Conservation (phyloP, 164 flowering plant species). For the Berberis thunbergii region DNA sequence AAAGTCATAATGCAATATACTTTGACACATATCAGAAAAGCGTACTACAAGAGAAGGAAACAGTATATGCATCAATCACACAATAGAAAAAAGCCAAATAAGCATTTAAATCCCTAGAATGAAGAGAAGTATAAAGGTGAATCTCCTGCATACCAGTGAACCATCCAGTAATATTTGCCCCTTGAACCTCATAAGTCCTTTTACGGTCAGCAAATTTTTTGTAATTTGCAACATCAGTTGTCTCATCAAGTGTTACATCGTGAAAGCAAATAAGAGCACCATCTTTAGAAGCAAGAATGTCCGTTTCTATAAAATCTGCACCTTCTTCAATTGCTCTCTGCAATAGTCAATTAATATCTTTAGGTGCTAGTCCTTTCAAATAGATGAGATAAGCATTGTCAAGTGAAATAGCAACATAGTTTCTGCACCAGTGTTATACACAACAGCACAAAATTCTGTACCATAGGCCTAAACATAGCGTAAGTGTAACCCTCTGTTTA, state of each 20-base stretch:
- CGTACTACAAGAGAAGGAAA: neutral
- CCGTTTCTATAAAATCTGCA: conserved; percentile 92
- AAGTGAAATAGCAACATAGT: too few species aligned
- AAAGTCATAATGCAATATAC: too few species aligned
- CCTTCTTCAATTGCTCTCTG: conserved; percentile 99
- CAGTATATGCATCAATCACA: neutral
- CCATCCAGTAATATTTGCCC: conserved; percentile 68
- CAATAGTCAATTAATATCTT: conserved; percentile 13
- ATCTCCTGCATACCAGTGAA: conserved; percentile 49
- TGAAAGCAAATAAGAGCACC: conserved; percentile 81
- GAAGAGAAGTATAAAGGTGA: conserved; percentile 1
- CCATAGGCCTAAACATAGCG: too few species aligned
- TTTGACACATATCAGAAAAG: too few species aligned
- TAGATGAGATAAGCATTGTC: too few species aligned
- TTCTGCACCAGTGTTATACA: too few species aligned
- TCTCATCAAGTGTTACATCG: conserved; percentile 77
- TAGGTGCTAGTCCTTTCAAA: neutral
- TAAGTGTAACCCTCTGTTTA: too few species aligned
- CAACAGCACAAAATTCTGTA: too few species aligned
- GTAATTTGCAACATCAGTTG: conserved; percentile 65
- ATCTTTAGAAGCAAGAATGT: conserved; percentile 41
- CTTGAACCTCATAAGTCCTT: conserved; percentile 86
- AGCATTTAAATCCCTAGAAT: neutral
- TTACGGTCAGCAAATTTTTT: conserved; percentile 72
- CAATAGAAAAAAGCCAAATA: neutral